These are phyloP conservation scores for Entonaema liquescens DNA, from an alignment of 495 filamentous ascomycete genomes.

Conservation along the genomic window DNA sequence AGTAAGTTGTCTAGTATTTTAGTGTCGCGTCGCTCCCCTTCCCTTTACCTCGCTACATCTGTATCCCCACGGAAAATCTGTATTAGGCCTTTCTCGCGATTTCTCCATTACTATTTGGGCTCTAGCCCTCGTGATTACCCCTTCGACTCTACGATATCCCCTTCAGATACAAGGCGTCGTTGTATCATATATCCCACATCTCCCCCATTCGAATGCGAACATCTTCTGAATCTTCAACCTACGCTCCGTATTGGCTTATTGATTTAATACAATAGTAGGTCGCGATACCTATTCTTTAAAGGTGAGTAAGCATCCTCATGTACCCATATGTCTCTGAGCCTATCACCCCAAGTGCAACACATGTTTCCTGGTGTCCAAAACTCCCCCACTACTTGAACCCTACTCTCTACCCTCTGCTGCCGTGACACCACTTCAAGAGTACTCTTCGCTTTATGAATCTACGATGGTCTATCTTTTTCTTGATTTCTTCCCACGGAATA, in stretches of 20 bases:
- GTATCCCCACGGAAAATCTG: not conserved
- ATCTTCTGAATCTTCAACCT: not conserved
- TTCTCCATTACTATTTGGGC: not conserved
- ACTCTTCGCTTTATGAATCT: not conserved
- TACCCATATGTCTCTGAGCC: not conserved
- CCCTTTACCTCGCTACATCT: not conserved
- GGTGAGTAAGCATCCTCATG: not conserved
- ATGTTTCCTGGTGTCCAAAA: not conserved
- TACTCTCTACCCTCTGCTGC: no score
- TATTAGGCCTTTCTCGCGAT: not conserved
- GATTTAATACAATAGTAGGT: not conserved
- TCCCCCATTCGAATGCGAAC: not conserved
- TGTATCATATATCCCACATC: not conserved
- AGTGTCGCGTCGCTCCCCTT: not conserved
- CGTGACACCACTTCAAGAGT: not conserved
- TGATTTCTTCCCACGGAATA: not conserved
- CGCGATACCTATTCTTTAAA: not conserved
- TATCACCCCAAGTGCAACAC: not conserved
- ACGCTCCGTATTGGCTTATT: not conserved
- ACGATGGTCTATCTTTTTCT: not conserved
- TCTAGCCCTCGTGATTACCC: not conserved
- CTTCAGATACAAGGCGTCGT: not conserved
- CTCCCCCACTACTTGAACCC: not conserved
- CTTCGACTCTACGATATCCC: not conserved
- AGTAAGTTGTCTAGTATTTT: not conserved